Evolutionary conservation across 2,329 filamentous ascomycete species (phyloP).

Genomic region (Scleromitrula shiraiana): DNA sequence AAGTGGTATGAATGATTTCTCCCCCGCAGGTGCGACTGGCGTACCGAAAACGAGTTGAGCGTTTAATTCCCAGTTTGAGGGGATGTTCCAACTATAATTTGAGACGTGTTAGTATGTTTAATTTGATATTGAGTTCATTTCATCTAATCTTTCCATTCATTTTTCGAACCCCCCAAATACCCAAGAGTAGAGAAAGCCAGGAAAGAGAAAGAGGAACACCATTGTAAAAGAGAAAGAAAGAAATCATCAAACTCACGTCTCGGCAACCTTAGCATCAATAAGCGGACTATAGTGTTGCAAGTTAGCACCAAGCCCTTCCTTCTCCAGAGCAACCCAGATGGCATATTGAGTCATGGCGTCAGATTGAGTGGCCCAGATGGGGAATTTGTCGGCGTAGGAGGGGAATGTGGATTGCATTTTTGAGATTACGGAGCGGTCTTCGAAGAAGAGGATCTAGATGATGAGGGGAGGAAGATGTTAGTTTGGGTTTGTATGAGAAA

Average conservation of each 20-base stretch:
- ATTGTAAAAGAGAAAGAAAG: neutral
- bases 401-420: conserved; percentile 61
- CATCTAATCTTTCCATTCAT: neutral
- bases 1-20: conserved; percentile 58
- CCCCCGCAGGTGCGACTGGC: conserved; percentile 44
- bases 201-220: too few species aligned
- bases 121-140: too few species aligned
- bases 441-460: conserved; percentile 80
- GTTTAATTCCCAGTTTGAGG: conserved; percentile 65
- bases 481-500: neutral
- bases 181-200: too few species aligned
- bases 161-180: neutral
- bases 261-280: conserved; percentile 62
- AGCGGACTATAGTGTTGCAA: conserved; percentile 92
- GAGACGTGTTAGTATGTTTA: neutral
- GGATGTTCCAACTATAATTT: conserved; percentile 56
- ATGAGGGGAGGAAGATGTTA: neutral
- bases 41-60: conserved; percentile 80
- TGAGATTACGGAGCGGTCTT: conserved; percentile 62
- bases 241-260: neutral
- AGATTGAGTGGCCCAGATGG: conserved; percentile 66
- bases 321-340: conserved; percentile 74
- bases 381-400: conserved; percentile 72
- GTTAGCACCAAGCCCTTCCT: conserved; percentile 79
- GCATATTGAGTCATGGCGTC: conserved; percentile 76